Evolutionary conservation across 2,329 filamentous ascomycete species (phyloP).

Genomic region (Penicillium crustosum): DNA sequence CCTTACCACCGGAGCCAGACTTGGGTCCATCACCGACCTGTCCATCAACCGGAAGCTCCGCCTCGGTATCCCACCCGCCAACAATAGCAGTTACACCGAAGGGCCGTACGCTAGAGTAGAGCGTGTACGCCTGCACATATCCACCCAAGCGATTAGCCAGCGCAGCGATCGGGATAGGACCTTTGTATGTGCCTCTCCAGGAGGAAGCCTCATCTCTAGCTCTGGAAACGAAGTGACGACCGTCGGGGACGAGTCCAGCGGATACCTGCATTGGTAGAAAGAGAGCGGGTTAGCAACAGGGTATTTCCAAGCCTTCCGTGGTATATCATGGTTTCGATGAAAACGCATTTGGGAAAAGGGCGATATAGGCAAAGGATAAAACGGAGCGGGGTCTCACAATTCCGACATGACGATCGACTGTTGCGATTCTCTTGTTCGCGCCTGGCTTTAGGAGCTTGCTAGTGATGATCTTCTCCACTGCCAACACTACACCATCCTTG

Average conservation of each 20-base stretch:
- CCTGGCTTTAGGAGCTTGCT: slow-evolving; percentile 94
- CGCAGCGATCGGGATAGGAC: slow-evolving; percentile 82
- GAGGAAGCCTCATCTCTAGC: slow-evolving; percentile 88
- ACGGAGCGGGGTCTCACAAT: slow-evolving; percentile 61
- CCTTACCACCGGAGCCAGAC: slow-evolving; percentile 80
- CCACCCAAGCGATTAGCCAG: slow-evolving; percentile 91
- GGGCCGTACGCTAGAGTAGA: slow-evolving; percentile 93
- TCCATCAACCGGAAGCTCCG: slow-evolving; percentile 81
- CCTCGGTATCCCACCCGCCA: slow-evolving; percentile 88
- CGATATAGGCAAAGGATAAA: neutral
- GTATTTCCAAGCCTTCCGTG: neutral
- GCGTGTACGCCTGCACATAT: slow-evolving; percentile 95
- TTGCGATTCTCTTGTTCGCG: slow-evolving; percentile 96
- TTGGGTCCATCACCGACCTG: slow-evolving; percentile 81
- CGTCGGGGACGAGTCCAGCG: slow-evolving; percentile 91
- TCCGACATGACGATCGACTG: slow-evolving; percentile 88
- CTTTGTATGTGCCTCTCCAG: slow-evolving; percentile 94
- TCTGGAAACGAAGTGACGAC: slow-evolving; percentile 89
- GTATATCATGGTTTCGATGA: neutral
- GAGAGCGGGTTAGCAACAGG: neutral
- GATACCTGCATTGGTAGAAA: slow-evolving; percentile 64
- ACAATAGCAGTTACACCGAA: slow-evolving; percentile 96
- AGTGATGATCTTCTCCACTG: slow-evolving; percentile 91
- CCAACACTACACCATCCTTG: slow-evolving; percentile 94
- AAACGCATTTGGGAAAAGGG: neutral